phyloP scores from a whole-genome alignment of 75 land plant species.

The Sequoia sempervirens region DNA sequence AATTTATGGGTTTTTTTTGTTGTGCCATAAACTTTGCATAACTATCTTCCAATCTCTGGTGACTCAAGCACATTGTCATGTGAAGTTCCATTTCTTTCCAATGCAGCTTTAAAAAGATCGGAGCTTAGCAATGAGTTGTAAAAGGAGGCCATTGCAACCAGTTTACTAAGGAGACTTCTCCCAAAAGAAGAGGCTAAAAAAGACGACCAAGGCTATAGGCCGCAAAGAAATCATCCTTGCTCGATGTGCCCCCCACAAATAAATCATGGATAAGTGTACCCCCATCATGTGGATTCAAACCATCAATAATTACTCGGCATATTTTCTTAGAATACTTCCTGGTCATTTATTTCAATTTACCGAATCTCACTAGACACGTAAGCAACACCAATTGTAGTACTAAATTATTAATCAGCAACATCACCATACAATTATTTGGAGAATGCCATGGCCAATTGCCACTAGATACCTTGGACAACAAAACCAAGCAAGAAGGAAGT shows the following conservation, averaged over 20 bases:
- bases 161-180: too few species aligned
- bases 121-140: background rate
- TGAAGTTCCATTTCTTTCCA: background rate
- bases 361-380: background rate
- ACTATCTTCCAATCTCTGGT: too few species aligned
- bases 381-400: background rate
- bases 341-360: background rate
- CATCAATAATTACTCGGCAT: background rate
- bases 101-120: background rate
- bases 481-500: too few species aligned
- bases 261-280: background rate
- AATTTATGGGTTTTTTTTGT: too few species aligned
- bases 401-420: too few species aligned
- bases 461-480: too few species aligned
- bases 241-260: background rate
- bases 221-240: background rate
- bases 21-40: too few species aligned
- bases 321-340: background rate
- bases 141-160: too few species aligned
- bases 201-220: too few species aligned
- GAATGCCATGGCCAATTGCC: too few species aligned
- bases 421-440: too few species aligned
- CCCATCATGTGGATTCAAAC: background rate
- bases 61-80: background rate
- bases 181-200: too few species aligned